phyloP scores from a whole-genome alignment of 768 basidiomycete genomes.

The Boletus reticuloceps region DNA sequence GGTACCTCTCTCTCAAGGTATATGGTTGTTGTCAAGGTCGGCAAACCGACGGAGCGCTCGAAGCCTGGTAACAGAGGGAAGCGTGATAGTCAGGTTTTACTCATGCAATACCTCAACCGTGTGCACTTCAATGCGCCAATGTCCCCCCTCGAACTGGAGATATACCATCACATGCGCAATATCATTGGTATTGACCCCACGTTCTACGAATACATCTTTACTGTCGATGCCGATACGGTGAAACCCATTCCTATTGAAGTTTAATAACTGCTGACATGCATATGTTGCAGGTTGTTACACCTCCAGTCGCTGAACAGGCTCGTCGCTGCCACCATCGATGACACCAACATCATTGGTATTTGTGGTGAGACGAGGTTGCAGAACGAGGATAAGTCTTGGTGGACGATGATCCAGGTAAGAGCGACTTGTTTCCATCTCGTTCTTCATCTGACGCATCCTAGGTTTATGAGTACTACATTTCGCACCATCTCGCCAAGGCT shows the following conservation, averaged over 20 bases:
- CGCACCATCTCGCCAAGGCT: slow-evolving; percentile 63
- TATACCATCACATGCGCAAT: slow-evolving; percentile 74
- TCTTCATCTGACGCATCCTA: slow-evolving; percentile 19
- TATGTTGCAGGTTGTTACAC: slow-evolving; percentile 49
- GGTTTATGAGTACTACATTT: slow-evolving; percentile 71
- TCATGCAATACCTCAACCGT: slow-evolving; percentile 66
- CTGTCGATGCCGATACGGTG: slow-evolving; percentile 68
- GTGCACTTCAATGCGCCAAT: slow-evolving; percentile 69
- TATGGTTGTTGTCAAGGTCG: slow-evolving; percentile 62
- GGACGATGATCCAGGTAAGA: slow-evolving; percentile 72
- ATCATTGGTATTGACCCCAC: slow-evolving; percentile 72
- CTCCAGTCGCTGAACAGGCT: slow-evolving; percentile 68
- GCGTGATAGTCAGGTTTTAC: slow-evolving; percentile 63
- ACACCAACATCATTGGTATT: slow-evolving; percentile 62
- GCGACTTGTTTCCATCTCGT: not conserved
- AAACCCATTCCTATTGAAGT: slow-evolving; percentile 5
- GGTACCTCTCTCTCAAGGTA: slow-evolving; percentile 36
- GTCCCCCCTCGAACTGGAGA: slow-evolving; percentile 64
- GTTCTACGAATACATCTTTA: slow-evolving; percentile 76
- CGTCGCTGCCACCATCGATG: slow-evolving; percentile 58
- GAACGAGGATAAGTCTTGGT: slow-evolving; percentile 68
- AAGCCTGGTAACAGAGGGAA: slow-evolving; percentile 69
- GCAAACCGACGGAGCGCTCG: slow-evolving; percentile 63
- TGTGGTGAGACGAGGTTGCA: slow-evolving; percentile 69
- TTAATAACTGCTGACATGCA: slow-evolving; percentile 13